Evolutionary conservation across 805 yeast genomes (phyloP), one percentile per base, ranked within the genome.

Genomic region (Blastobotrys chiropterorum): DNA sequence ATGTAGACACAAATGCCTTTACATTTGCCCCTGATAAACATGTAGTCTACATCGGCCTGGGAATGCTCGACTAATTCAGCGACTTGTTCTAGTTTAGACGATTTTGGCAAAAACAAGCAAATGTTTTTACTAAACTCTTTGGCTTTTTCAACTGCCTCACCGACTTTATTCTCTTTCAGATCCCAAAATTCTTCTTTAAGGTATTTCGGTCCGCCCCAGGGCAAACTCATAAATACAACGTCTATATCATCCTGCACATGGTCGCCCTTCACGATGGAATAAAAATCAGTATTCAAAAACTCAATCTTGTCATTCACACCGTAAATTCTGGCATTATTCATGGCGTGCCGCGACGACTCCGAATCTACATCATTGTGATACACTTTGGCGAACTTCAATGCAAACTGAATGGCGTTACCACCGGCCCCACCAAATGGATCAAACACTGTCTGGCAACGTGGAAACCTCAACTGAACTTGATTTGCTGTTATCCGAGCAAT

Each of bases 341-440:
- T 40, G 1, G 72, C 70, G 22, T 64, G 61, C 31, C 43, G 51
- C 16, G 49, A 17, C 3, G 58, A 62, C 3, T 51, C 51, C 4
- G 44, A 46, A 19, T 64, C 58, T 15, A 56, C 46, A 6, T 69
- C 72, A 15, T 65, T 58, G 46, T 53, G 58, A 2, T 56, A 52
- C 2, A 61, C 66, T 4, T 48, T 46, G 38, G 56, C 38, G n/a
- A 66, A 86, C 5, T 34, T 63, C 56, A 50, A 72, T 61, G 46
- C 90, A 65, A 90, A 79, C 59, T 87, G 95, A 19, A 87, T 84
- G 1, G 86, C 71, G 62, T 88, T 88, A 0, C 96, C 96, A 1
- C 95, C 96, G 1, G 90, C 96, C 0, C 96, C 96, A 57, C 92
- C 82, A 59, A 87, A 86, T 1, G 86, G 75, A 61, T 89, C 96